These are phyloP conservation scores for Candida vartiovaarae DNA, from an alignment of 805 yeast species.

Conservation along the genomic window DNA sequence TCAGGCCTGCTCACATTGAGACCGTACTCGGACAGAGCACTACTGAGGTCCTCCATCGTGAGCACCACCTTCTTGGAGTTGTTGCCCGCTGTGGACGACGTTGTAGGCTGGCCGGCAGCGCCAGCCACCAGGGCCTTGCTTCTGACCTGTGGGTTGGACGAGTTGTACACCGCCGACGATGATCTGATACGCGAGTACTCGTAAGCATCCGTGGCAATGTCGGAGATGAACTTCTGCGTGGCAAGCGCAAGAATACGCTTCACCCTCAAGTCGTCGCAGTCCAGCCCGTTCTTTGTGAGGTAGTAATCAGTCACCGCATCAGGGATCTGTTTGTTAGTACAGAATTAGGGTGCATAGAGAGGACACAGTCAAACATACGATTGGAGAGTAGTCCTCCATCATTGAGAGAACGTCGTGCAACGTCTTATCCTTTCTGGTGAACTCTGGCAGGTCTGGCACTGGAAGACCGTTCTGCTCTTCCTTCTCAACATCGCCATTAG, in stretches of 20 bases:
- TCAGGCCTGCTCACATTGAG: constrained; percentile 87
- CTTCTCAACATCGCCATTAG: constrained; percentile 4
- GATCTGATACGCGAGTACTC: constrained; percentile 91
- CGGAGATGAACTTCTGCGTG: constrained; percentile 91
- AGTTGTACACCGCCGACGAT: constrained; percentile 76
- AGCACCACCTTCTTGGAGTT: constrained; percentile 75
- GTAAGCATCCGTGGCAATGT: constrained; percentile 93
- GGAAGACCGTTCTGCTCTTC: background rate
- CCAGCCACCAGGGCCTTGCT: constrained; percentile 74
- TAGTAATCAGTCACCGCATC: constrained; percentile 95
- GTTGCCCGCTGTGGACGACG: constrained; percentile 27
- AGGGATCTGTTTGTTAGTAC: constrained; percentile 46
- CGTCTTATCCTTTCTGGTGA: constrained; percentile 73
- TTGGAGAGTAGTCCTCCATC: constrained; percentile 93
- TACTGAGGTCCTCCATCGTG: constrained; percentile 88
- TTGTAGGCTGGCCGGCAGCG: constrained; percentile 35
- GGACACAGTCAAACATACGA: constrained; percentile 22
- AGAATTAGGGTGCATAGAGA: no score
- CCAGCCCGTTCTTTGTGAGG: constrained; percentile 77
- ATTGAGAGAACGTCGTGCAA: constrained; percentile 75
- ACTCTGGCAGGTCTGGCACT: constrained; percentile 47
- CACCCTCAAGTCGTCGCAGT: constrained; percentile 67
- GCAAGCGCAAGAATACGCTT: constrained; percentile 79
- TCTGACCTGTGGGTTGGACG: constrained; percentile 79
- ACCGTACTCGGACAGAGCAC: constrained; percentile 90